A percentile compares a stretch with the other conserved stretches of the same genome.
phyloP scores from a whole-genome alignment of 2,329 filamentous ascomycete genomes.

The Xylaria sp. region DNA sequence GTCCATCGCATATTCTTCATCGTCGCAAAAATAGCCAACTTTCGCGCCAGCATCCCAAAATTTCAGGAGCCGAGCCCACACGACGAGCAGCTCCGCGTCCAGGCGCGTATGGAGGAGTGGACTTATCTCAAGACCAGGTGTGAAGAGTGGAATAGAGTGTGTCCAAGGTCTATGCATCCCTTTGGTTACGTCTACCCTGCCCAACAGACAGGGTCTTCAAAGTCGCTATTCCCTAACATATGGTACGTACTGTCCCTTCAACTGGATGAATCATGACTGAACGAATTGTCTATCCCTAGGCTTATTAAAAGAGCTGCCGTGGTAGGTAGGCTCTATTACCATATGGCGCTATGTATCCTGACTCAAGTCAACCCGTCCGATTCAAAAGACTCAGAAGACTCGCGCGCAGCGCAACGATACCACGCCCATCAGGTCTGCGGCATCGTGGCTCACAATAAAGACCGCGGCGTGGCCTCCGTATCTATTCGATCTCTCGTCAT shows the following conservation, averaged over 20 bases:
- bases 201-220: conserved; percentile 61
- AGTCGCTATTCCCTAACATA: conserved; percentile 85
- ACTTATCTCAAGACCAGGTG: conserved; percentile 81
- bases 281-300: conserved; percentile 57
- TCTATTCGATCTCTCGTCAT: conserved; percentile 83
- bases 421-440: conserved; percentile 90
- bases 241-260: conserved; percentile 67
- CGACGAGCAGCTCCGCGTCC: conserved; percentile 71
- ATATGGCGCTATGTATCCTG: conserved; percentile 84
- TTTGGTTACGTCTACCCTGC: conserved; percentile 79
- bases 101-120: conserved; percentile 80
- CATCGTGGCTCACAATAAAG: conserved; percentile 86
- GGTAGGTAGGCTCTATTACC: conserved; percentile 86
- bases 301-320: conserved; percentile 84
- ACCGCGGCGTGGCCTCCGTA: conserved; percentile 80
- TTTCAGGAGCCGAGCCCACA: conserved; percentile 69
- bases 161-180: conserved; percentile 88
- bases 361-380: conserved; percentile 81
- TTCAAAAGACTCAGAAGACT: conserved; percentile 69
- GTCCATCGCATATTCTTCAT: conserved; percentile 90
- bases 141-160: conserved; percentile 81
- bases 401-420: conserved; percentile 74
- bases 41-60: conserved; percentile 75
- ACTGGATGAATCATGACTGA: conserved; percentile 10
- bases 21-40: conserved; percentile 87